phyloP scores from a whole-genome alignment of 768 basidiomycete genomes.

The Kwoniella botswanensis region DNA sequence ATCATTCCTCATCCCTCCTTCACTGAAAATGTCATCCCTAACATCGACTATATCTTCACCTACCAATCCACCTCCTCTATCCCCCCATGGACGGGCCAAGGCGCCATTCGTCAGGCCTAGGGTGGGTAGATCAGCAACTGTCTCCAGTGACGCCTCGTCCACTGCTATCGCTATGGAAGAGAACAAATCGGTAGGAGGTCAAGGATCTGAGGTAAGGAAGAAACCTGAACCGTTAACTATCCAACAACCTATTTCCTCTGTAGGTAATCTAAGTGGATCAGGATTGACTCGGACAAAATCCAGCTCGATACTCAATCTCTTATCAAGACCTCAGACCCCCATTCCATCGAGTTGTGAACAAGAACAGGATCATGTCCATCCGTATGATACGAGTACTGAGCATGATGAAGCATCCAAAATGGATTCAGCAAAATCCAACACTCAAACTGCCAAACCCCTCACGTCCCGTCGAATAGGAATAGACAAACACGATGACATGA shows the following conservation, averaged over 20 bases:
- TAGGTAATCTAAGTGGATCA: neutral
- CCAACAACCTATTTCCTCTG: neutral
- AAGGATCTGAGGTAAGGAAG: neutral
- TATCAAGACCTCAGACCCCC: neutral
- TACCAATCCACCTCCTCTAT: constrained; percentile 3
- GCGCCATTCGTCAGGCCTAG: neutral
- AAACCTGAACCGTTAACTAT: constrained; percentile 9
- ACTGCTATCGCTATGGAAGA: neutral
- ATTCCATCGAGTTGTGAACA: neutral
- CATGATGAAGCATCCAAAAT: neutral
- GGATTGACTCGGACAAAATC: neutral
- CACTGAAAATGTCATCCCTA: constrained; percentile 13
- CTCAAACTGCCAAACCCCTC: neutral
- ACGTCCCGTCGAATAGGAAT: constrained; percentile 5
- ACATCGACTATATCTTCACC: neutral
- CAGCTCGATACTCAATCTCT: neutral
- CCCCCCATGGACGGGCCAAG: neutral
- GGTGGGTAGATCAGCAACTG: constrained; percentile 15
- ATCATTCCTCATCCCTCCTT: constrained; percentile 12
- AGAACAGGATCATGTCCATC: neutral
- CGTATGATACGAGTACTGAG: neutral
- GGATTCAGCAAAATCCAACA: neutral
- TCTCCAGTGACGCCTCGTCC: neutral
- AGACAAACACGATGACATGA: neutral
- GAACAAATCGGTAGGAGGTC: neutral